A percentile compares a stretch with the other conserved stretches of the same genome.
Evolutionary conservation across 73 alveolate species (phyloP).

Genomic region (Paramecium caudatum): DNA sequence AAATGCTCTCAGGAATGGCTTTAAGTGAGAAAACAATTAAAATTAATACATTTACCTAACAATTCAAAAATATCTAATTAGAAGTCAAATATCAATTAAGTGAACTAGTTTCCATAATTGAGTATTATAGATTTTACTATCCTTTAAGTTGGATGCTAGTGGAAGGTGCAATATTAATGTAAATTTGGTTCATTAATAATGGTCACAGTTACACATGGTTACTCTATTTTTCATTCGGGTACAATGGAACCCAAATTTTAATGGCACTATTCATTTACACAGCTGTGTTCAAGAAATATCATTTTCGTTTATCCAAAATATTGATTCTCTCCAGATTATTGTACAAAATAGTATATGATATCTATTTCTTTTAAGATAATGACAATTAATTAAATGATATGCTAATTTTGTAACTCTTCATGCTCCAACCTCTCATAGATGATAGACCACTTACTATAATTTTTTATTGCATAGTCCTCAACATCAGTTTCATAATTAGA

Average conservation of each 20-base stretch:
- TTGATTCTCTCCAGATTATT: slow-evolving; percentile 1
- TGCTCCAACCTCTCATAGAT: slow-evolving; percentile 41
- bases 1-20: slow-evolving; percentile 55
- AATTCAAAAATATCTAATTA: slow-evolving; percentile 21
- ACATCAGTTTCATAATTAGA: slow-evolving; percentile 48
- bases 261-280: not conserved
- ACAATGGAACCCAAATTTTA: slow-evolving; percentile 6
- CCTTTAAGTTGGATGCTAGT: slow-evolving; percentile 58
- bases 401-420: slow-evolving; percentile 44
- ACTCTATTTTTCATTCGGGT: not conserved
- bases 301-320: not conserved
- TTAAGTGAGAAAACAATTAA: slow-evolving; percentile 23
- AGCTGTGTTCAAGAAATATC: slow-evolving; percentile 20
- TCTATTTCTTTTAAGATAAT: slow-evolving; percentile 28
- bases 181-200: not conserved
- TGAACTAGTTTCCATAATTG: not conserved
- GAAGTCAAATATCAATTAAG: slow-evolving; percentile 31
- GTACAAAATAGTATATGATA: slow-evolving; percentile 57
- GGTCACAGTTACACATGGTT: slow-evolving; percentile 2
- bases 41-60: not conserved
- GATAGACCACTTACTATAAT: slow-evolving; percentile 30
- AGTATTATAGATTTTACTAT: slow-evolving; percentile 14
- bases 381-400: slow-evolving; percentile 24
- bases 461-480: not conserved
- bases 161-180: slow-evolving; percentile 42